Evolutionary conservation across 139 green algal genomes (phyloP), one percentile per base, ranked within the genome.

Genomic region (Coelastrella sp.): DNA sequence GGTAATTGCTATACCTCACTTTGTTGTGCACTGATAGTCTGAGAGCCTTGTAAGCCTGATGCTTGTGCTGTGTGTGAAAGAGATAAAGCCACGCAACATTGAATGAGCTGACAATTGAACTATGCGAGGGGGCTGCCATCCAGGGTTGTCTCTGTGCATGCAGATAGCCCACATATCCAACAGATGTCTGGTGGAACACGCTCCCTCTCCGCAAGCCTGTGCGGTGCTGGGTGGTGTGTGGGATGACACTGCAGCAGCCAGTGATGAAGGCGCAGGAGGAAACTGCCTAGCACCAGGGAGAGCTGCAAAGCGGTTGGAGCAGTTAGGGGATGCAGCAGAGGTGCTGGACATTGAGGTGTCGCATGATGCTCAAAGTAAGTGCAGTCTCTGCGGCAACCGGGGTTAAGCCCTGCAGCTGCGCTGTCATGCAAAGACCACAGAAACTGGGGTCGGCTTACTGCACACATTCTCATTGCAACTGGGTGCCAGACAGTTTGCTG

Each of bases 181-280:
- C 27, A 78, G 59, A 4, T 98, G 96, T 92, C 81, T 96, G 72
- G 95, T 96, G 58, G 94, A 95, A 25, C 96, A 98, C 84, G 93
- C 91, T 1, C 96, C 96, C 20, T 94, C 85, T 27, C 93, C 94
- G 6, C 96, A 98, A 93, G 90, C 92, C 7, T 98, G 96, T 82
- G 96, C 94, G 0, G 87, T 90, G 61, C 0, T 74, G 0, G 92
- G 89, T 7, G 95, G 95, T 19, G 91, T 97, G 0, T 98, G 96
- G 96, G 95, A 97, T 68, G 96, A 98, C 85, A 86, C 85, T 0
- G 72, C 90, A 57, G 80, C 91, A 49, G 91, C 91, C 24, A 88
- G 63, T n/a, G 87, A 81, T 60, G 24, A 49, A n/a, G 84, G 82
- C 10, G 60, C 87, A 9, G 95, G 94, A 20, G 95, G 95, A 6